Evolutionary conservation across 179 eudicot genomes (phyloP).

Genomic region (Drosera spatulata): DNA sequence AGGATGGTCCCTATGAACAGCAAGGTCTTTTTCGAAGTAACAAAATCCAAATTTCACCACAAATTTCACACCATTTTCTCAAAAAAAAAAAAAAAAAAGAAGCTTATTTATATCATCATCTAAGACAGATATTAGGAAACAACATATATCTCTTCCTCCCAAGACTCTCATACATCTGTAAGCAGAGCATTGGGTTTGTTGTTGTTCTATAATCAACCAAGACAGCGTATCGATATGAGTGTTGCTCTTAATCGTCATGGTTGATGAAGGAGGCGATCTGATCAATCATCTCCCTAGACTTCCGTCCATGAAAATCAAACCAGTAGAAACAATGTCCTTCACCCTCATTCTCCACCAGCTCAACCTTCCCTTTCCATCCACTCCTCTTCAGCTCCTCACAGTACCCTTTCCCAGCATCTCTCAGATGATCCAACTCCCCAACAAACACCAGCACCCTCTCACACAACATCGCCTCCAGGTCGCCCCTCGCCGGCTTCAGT

Average conservation of each 20-base stretch:
- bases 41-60: too few relatives aligned
- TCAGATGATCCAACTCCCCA: conserved; percentile 22
- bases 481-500: conserved; percentile 23
- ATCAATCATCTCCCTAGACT: conserved; percentile 22
- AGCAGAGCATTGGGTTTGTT: too few relatives aligned
- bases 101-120: too few relatives aligned
- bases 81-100: too few relatives aligned
- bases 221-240: neutral
- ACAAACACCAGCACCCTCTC: conserved; percentile 24
- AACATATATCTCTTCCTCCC: too few relatives aligned
- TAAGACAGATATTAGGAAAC: too few relatives aligned
- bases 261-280: conserved; percentile 28
- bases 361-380: conserved; percentile 35
- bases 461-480: conserved; percentile 19
- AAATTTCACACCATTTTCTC: too few relatives aligned
- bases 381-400: conserved; percentile 22
- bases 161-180: too few relatives aligned
- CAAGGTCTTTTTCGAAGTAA: too few relatives aligned
- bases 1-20: too few relatives aligned
- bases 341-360: conserved; percentile 29
- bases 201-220: too few relatives aligned
- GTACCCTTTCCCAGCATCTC: conserved; percentile 13
- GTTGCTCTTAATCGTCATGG: neutral
- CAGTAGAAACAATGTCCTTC: conserved; percentile 20
- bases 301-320: conserved; percentile 17